Evolutionary conservation across 306 rosid species (phyloP), one percentile per base, ranked within the genome.

Genomic region (Cucumis sativus): DNA sequence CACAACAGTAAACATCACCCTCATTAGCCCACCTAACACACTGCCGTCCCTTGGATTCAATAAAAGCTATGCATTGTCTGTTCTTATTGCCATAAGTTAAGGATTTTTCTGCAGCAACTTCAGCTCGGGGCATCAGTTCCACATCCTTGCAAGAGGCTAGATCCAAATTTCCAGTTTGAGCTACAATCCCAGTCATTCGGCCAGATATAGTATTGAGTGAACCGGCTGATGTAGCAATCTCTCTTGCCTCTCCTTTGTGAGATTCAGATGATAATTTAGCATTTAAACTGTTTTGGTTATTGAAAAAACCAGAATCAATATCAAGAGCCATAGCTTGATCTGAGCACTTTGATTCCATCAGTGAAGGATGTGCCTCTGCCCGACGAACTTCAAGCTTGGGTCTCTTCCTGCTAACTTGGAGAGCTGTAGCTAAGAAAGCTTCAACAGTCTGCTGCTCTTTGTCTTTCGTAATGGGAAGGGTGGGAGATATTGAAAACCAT

Each of bases 21-120:
- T 96, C 99, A 79, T 92, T 96, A 54, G 99, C 99, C 99, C 97
- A 96, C 84, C 99, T 89, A 80, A 96, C 99, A 80, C 99, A 96
- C 79, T 91, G 99, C 84, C 99, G 89, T 79, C 99, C 98, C 86
- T 96, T 96, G 55, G 98, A 78, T 86, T 96, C 99, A 82, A 92
- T 96, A 78, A 78, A 92, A 77, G 99, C 98, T 76, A 80, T 85
- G 65, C 99, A 96, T 57, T 91, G 99, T 52, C 90, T 91, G 84
- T 82, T 96, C 88, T 88, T 95, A 76, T 83, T 87, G 68, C 88
- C 96, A 67, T 82, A 80, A 49, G 85, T 92, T 74, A 80, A 77
- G 51, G 82, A 78, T 72, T 75, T 92, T 76, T 80, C 60, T 70
- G 65, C 76, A 64, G 76, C 79, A 78, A 79, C 74, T 80, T 67